Percentiles rank a stretch among this genome's conserved stretches.
Conservation (phyloP, 768 basidiomycete genomes). For the Neoboletus subvelutipes region DNA sequence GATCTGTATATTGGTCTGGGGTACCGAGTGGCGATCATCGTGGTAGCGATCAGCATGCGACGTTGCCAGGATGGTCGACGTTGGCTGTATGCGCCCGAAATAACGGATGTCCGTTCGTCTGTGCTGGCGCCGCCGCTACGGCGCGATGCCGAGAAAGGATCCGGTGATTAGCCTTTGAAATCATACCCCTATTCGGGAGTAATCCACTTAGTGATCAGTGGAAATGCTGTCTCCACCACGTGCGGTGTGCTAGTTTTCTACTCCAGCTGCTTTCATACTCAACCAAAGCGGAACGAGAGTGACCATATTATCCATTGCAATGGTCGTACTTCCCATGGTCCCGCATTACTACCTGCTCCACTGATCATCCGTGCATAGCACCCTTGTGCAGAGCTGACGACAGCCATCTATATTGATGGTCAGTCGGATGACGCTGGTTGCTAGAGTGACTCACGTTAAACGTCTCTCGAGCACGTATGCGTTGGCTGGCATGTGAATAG, state of each 20-base stretch:
- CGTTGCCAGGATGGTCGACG: too few species aligned
- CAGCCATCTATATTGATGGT: not conserved
- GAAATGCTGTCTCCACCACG: not conserved
- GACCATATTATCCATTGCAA: not conserved
- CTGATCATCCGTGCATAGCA: slow-evolving; percentile 11
- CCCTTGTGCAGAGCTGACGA: not conserved
- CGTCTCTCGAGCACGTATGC: not conserved
- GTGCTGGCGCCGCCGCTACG: not conserved
- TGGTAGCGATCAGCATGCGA: not conserved
- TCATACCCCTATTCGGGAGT: not conserved
- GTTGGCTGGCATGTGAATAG: not conserved
- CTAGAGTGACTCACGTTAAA: slow-evolving; percentile 7
- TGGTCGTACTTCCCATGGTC: not conserved
- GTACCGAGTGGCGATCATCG: not conserved
- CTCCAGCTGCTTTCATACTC: not conserved
- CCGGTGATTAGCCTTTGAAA: not conserved
- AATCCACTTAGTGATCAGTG: not conserved
- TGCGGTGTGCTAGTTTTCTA: not conserved
- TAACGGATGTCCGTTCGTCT: not conserved
- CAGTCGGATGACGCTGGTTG: slow-evolving; percentile 7
- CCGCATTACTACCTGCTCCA: not conserved
- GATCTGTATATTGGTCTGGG: not conserved
- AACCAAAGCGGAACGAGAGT: not conserved
- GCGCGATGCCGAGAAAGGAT: not conserved
- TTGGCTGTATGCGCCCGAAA: slow-evolving; percentile 5